Base-by-base conservation (phyloP, 495 filamentous ascomycete genomes). In the Eremomyces bilateralis region DNA sequence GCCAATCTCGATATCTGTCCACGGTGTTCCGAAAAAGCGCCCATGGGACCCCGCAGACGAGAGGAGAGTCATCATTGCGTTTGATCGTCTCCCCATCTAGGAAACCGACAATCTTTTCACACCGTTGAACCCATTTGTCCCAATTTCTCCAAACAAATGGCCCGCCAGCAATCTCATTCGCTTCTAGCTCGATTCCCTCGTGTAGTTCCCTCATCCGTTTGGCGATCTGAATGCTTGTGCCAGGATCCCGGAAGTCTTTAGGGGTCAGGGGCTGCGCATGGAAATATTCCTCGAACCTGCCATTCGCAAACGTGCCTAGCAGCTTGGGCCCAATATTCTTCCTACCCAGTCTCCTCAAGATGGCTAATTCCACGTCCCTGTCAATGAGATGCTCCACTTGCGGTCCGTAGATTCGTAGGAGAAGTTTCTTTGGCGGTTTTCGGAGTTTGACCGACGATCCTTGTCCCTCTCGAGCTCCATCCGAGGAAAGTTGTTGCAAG, bases 181-280 rank as follows among this genome's bases (percentile, higher is more conserved):
- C 63, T 0, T 84, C 65, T 12, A 99, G 62, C 13, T 91, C 78
- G 38, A 99, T 75, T 4, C 88, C 88, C 36, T 90, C 80, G 43
- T 99, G 88, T 15, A 99, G 63, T 54, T 99, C 88, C 39, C 82
- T 64, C 80, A 99, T 91, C 25, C 88, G 74, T 61, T 95, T 99
- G n/a, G 88, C 84, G 50, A 99, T 95, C 43, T 92, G 79, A 45
- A 68, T 78, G 24, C 78, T 84, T 0, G 79, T 93, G 20, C 76
- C 75, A 1, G 83, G 76, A 33, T 73, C 65, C 16, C 80, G 73
- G 34, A 99, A 56, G 47, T 92, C 81, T 6, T 65, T 57, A 2
- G 74, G 61, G 0, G 74, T 84, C 20, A 99, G 60, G 1, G 88
- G 71, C 15, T 63, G 61, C 0, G 90, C 80, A 47, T 92, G 65